A percentile compares a stretch with the other conserved stretches of the same genome.
phyloP scores from a whole-genome alignment of 2,329 filamentous ascomycete species.

The Ceratocystis variospora region DNA sequence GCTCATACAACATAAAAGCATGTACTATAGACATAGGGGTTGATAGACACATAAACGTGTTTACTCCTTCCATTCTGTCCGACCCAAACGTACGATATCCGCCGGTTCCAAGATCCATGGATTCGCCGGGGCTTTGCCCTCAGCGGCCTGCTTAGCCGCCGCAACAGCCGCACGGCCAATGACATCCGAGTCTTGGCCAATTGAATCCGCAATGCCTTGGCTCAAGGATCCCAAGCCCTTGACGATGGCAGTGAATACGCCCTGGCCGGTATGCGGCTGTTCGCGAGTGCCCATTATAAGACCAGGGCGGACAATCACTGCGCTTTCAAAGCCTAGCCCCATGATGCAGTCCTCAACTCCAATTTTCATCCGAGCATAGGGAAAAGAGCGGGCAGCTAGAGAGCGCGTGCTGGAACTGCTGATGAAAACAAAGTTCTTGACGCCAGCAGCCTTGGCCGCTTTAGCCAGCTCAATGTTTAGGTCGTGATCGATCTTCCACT shows the following conservation, averaged over 20 bases:
- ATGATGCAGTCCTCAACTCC: conserved; percentile 70
- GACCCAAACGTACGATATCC: conserved; percentile 56
- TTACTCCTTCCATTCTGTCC: conserved; percentile 38
- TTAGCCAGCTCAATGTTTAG: conserved; percentile 67
- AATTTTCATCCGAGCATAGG: conserved; percentile 61
- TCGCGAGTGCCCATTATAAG: conserved; percentile 60
- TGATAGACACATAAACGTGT: not conserved
- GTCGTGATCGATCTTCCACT: conserved; percentile 80
- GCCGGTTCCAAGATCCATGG: conserved; percentile 45
- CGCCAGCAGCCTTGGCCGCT: conserved; percentile 58
- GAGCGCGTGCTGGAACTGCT: conserved; percentile 41
- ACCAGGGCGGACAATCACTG: conserved; percentile 61
- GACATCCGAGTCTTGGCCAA: conserved; percentile 60
- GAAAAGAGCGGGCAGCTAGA: conserved; percentile 31
- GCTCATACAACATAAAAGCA: too few species aligned
- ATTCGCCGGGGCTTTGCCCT: conserved; percentile 45
- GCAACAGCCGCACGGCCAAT: conserved; percentile 55
- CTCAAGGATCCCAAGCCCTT: conserved; percentile 41
- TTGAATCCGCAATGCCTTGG: conserved; percentile 44
- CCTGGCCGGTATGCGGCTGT: conserved; percentile 45
- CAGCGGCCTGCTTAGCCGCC: conserved; percentile 43
- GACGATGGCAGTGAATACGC: conserved; percentile 41
- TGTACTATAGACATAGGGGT: not conserved
- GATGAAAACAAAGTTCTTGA: conserved; percentile 63
- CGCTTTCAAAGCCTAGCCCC: conserved; percentile 59